Base-by-base conservation (phyloP, 2,329 filamentous ascomycete species). In the Mycosphaerella sp. region DNA sequence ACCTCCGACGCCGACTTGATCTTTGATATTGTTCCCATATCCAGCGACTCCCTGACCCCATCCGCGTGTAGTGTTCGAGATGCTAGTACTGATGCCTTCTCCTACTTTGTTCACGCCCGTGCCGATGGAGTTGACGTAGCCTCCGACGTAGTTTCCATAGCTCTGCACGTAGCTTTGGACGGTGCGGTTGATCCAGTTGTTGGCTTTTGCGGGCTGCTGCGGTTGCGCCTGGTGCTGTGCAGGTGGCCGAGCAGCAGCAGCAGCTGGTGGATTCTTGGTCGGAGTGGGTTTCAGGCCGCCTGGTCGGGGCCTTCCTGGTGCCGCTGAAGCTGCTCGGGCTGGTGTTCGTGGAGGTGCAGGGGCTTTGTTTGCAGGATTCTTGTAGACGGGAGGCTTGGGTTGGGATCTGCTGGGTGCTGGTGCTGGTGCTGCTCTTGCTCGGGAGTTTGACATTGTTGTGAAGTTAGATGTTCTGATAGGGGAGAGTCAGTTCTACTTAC, bases 1-100 rank as follows among this genome's bases (percentile, higher is more conserved):
- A 4, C 74, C 74, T 3, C 65, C 63, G 1, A 75, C 73, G 32
- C 70, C 71, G 1, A 74, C 70, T 4, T 66, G 61, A 57, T 76
- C 74, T 56, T 77, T 77, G 62, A 77, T 71, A 28, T 68, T 68
- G 60, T 77, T 76, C 21, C 74, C 74, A 52, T 76, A 76, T 36
- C 71, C 72, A 37, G 73, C 70, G 2, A 76, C 70, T 41, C 70
- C 66, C 59, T 76, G 72, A 48, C 72, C 74, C 74, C 73, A 76
- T 41, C 63, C 62, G 37, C 72, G 68, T 2, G 73, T 71, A 3
- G 71, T 69, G 51, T 71, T 69, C 41, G 74, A 62, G 39, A 77
- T 70, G 35, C 64, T 66, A 21, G 67, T 59, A 5, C 72, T 72
- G 34, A 74, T 65, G 6, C 73, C 73, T 50, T 67, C 67, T 7